Evolutionary conservation across 345 rosid genomes (phyloP).

Genomic region (Rhodamnia argentea): DNA sequence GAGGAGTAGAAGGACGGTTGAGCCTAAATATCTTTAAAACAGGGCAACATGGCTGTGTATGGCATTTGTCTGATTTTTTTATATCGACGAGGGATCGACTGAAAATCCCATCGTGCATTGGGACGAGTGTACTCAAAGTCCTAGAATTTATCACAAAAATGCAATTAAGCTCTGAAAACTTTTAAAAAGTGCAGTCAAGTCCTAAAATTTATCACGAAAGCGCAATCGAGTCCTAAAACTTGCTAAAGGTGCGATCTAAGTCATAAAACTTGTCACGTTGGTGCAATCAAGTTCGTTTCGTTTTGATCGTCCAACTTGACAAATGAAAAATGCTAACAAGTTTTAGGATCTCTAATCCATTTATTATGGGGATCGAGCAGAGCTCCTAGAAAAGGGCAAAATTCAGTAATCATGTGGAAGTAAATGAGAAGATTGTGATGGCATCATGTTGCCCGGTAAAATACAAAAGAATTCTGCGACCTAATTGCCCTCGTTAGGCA

Average conservation of each 20-base stretch:
- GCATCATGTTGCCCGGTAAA: neutral
- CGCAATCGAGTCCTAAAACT: no score
- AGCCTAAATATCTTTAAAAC: neutral
- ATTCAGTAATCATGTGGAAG: neutral
- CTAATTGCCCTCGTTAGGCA: neutral
- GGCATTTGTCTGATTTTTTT: neutral
- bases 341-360: no score
- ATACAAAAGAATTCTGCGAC: neutral
- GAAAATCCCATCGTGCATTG: neutral
- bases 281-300: no score
- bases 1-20: neutral
- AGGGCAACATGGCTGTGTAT: accelerated
- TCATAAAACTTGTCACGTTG: no score
- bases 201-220: no score
- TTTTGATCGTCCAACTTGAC: no score
- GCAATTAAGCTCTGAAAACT: no score
- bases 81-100: neutral
- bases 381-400: neutral
- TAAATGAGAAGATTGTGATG: neutral
- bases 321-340: no score
- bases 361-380: neutral
- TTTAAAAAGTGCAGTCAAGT: no score
- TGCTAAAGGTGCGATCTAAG: no score
- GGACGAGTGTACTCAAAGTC: no score
- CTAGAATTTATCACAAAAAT: no score